Conservation (phyloP, 2,329 filamentous ascomycete genomes). For the Emmonsia crescens region DNA sequence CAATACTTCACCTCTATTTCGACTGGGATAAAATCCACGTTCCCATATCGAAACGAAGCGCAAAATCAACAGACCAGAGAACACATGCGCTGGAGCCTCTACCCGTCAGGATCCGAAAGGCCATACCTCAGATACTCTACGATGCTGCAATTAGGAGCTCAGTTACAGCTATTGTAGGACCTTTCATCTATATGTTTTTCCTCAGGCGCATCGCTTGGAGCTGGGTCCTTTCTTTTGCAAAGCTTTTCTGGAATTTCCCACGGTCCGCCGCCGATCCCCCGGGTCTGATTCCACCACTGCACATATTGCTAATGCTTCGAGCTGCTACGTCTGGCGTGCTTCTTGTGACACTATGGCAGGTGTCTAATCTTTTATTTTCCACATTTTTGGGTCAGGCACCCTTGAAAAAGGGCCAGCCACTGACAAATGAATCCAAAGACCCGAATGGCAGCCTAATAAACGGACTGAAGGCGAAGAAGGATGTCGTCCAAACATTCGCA, state of each 20-base stretch:
- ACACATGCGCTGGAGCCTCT: conserved; percentile 29
- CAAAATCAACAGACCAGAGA: conserved; percentile 24
- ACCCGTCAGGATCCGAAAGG: conserved; percentile 27
- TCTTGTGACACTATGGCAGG: conserved; percentile 63
- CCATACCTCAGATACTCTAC: conserved; percentile 22
- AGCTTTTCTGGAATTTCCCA: conserved; percentile 64
- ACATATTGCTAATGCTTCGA: conserved; percentile 44
- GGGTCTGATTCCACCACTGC: conserved; percentile 45
- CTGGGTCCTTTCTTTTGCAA: conserved; percentile 58
- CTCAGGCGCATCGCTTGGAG: conserved; percentile 57
- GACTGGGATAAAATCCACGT: conserved; percentile 62
- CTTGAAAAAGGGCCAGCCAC: conserved; percentile 69
- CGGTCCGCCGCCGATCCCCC: conserved; percentile 54
- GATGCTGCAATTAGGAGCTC: conserved; percentile 27
- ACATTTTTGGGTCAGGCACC: conserved; percentile 71
- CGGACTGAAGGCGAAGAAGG: conserved; percentile 73
- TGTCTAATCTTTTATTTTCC: conserved; percentile 66
- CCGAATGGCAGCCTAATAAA: conserved; percentile 82
- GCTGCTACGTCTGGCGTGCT: conserved; percentile 54
- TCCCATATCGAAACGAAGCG: conserved; percentile 31
- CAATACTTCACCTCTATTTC: conserved; percentile 55
- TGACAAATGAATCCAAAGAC: conserved; percentile 78
- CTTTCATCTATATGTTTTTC: conserved; percentile 51
- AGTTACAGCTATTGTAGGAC: conserved; percentile 36
- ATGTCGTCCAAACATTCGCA: conserved; percentile 67